A percentile compares a stretch with the other conserved stretches of the same genome.
phyloP scores from a whole-genome alignment of 75 land plant genomes.

The Adiantum capillusveneris region DNA sequence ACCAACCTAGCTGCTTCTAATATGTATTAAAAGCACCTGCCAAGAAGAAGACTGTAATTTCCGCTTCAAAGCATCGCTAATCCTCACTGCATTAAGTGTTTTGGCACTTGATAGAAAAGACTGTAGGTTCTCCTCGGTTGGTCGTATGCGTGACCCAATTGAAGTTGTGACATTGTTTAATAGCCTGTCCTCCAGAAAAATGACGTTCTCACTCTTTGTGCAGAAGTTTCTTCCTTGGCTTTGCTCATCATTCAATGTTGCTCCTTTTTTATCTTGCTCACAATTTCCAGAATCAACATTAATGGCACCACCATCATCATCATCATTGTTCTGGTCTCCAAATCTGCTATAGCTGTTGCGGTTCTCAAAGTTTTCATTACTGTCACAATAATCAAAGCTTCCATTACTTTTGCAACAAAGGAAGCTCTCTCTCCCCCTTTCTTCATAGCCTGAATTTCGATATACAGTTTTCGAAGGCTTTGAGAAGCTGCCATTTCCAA shows the following conservation, averaged over 20 bases:
- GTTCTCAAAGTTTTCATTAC: too few relatives aligned
- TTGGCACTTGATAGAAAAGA: slow-evolving; percentile 54
- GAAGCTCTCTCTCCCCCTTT: slow-evolving; percentile 23
- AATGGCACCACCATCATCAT: slow-evolving; percentile 32
- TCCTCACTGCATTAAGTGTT: slow-evolving; percentile 56
- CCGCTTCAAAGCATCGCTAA: slow-evolving; percentile 56
- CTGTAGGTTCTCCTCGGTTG: too few relatives aligned
- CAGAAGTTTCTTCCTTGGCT: slow-evolving; percentile 3
- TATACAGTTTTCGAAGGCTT: too few relatives aligned
- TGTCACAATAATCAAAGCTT: too few relatives aligned
- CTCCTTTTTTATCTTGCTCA: too few relatives aligned
- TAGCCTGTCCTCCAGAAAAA: slow-evolving; percentile 27
- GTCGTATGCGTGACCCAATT: too few relatives aligned
- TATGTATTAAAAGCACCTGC: slow-evolving; percentile 92
- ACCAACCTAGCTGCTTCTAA: too few relatives aligned
- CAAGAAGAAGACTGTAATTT: slow-evolving; percentile 80
- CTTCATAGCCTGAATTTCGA: too few relatives aligned
- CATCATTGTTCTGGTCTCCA: slow-evolving; percentile 54
- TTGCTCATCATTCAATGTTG: background rate
- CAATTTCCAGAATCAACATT: too few relatives aligned
- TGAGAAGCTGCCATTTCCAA: slow-evolving; percentile 53
- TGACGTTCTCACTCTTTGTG: slow-evolving; percentile 10
- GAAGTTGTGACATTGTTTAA: slow-evolving; percentile 19
- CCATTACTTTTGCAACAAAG: slow-evolving; percentile 40
- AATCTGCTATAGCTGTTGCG: slow-evolving; percentile 68